Evolutionary conservation across 1,284 basidiomycete genomes (phyloP).

Genomic region (Ceraceosorus bombacis): DNA sequence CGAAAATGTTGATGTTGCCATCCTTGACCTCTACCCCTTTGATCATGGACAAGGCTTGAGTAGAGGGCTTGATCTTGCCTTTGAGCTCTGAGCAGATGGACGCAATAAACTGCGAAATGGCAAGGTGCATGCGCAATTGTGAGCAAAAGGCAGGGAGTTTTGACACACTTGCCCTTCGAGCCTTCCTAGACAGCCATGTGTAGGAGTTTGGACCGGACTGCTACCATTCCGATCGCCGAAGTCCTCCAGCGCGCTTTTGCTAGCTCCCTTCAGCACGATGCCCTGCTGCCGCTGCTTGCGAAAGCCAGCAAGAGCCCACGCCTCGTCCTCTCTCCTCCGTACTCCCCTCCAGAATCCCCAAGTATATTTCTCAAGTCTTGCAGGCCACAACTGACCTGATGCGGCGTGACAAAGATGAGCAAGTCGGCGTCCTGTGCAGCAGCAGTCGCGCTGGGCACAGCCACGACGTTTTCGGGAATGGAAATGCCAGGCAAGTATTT

Average conservation of each 20-base stretch:
- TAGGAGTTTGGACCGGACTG: too few species aligned
- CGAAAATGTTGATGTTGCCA: conserved; percentile 56
- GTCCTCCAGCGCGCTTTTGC: too few species aligned
- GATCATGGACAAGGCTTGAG: conserved; percentile 48
- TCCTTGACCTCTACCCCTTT: conserved; percentile 49
- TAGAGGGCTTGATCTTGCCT: conserved; percentile 35
- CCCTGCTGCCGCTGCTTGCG: too few species aligned
- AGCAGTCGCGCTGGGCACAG: conserved; percentile 52
- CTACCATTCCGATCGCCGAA: too few species aligned
- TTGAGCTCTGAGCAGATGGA: conserved; percentile 40
- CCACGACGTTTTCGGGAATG: conserved; percentile 55
- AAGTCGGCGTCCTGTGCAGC: conserved; percentile 55
- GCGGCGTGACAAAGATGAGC: conserved; percentile 56
- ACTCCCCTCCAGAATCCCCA: not conserved
- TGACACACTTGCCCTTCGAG: too few species aligned
- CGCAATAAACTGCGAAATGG: conserved; percentile 50
- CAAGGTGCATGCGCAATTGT: conserved; percentile 9
- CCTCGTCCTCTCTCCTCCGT: not conserved
- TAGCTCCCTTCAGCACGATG: too few species aligned
- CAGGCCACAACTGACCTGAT: conserved; percentile 41
- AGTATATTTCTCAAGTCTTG: too few species aligned
- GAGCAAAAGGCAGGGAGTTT: not conserved
- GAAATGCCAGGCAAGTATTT: conserved; percentile 55
- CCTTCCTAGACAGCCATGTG: too few species aligned
- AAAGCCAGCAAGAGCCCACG: not conserved